These are phyloP conservation scores for Aspergillus melleus DNA, from an alignment of 2,329 filamentous ascomycete genomes.

Conservation along the genomic window DNA sequence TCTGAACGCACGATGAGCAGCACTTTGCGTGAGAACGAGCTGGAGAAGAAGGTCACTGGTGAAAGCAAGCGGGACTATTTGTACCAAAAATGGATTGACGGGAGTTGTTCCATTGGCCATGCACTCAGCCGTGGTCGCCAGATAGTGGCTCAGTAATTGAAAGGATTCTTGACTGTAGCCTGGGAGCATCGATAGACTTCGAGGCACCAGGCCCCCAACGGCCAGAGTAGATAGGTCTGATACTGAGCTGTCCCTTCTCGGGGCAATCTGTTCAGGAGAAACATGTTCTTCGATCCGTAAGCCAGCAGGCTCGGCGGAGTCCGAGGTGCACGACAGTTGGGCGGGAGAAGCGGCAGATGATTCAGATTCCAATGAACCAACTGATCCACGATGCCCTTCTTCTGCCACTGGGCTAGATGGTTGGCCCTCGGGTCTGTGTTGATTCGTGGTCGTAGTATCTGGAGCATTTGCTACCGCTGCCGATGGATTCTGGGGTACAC, in stretches of 20 bases:
- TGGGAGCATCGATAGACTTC: constrained; percentile 30
- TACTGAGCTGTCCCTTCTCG: not conserved
- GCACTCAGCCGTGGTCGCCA: constrained; percentile 46
- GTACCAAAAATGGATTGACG: constrained; percentile 49
- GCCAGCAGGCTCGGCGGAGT: not conserved
- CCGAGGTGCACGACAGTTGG: not conserved
- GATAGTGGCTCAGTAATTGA: constrained; percentile 48
- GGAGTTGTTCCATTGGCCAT: constrained; percentile 52
- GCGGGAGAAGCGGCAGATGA: not conserved
- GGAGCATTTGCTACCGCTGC: not conserved
- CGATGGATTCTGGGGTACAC: constrained; percentile 11
- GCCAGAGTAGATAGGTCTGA: constrained; percentile 3
- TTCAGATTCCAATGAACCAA: not conserved
- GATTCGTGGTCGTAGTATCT: not conserved
- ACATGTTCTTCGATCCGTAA: not conserved
- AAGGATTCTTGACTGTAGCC: constrained; percentile 30
- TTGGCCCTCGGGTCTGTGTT: not conserved
- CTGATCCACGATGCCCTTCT: not conserved
- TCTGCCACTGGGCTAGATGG: not conserved
- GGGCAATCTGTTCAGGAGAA: not conserved
- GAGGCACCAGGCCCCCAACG: constrained; percentile 22
- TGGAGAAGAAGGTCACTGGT: constrained; percentile 49
- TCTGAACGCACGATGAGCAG: constrained; percentile 33
- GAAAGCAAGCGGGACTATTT: constrained; percentile 50
- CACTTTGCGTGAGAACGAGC: constrained; percentile 48